Percentiles rank a stretch among this genome's conserved stretches.
Conservation (phyloP, 495 filamentous ascomycete species). For the Talaromyces liani region DNA sequence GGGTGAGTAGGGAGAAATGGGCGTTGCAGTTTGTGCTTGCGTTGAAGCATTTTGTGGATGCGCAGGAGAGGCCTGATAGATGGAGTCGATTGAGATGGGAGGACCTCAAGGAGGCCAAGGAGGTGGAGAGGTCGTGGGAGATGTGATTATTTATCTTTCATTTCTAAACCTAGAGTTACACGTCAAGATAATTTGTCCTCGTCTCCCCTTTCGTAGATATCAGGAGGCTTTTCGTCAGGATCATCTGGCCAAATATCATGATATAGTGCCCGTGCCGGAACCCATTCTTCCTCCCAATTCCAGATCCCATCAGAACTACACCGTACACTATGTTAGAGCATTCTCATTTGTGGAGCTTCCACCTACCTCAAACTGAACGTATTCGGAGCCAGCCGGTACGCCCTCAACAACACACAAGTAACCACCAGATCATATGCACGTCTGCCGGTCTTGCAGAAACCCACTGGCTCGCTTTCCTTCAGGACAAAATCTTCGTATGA, state of each 20-base stretch:
- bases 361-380: neutral
- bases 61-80: conserved; percentile 23
- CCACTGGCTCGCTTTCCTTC: neutral
- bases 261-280: neutral
- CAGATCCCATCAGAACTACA: neutral
- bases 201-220: neutral
- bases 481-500: neutral
- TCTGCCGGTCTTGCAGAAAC: conserved; percentile 4
- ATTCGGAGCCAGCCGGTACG: conserved; percentile 12
- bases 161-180: neutral
- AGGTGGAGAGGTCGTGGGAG: conserved; percentile 21
- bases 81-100: conserved; percentile 29
- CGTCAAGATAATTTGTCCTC: neutral
- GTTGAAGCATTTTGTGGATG: conserved; percentile 39
- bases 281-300: neutral
- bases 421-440: conserved; percentile 16
- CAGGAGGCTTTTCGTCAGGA: neutral
- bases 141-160: neutral
- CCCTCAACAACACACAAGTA: conserved; percentile 11
- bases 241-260: neutral
- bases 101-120: conserved; percentile 18
- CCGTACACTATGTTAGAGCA: neutral
- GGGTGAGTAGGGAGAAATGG: conserved; percentile 38
- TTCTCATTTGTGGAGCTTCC: neutral
- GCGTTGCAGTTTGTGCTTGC: conserved; percentile 41